phyloP scores from a whole-genome alignment of 257 asterid genomes.

The Nicotiana benthamiana region DNA sequence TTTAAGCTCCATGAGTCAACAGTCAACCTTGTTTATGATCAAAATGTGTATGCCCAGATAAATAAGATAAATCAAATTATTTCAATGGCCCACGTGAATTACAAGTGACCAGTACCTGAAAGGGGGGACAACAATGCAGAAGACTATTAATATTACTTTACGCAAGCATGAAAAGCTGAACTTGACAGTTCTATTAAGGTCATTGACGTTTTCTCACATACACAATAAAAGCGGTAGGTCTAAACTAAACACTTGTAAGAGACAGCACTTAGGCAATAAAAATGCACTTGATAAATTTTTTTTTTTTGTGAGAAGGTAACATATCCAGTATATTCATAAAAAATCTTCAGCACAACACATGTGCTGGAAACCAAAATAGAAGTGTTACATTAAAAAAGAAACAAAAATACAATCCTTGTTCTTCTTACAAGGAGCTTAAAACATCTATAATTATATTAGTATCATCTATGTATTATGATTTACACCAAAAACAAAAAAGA shows the following conservation, averaged over 20 bases:
- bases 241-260: not conserved
- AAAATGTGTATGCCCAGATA: slow-evolving; percentile 3
- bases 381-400: no score
- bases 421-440: no score
- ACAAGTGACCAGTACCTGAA: slow-evolving; percentile 9
- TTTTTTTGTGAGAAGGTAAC: no score
- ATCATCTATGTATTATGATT: no score
- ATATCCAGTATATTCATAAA: no score
- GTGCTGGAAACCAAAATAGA: no score
- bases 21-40: not conserved
- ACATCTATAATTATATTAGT: no score
- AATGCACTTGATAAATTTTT: not conserved
- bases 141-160: not conserved
- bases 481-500: no score
- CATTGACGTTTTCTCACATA: not conserved
- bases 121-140: slow-evolving; percentile 5
- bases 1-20: slow-evolving; percentile 55
- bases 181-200: not conserved
- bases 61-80: slow-evolving; percentile 6
- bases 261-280: not conserved
- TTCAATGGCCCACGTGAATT: slow-evolving; percentile 5
- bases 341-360: no score
- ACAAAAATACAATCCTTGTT: no score
- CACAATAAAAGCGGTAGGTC: not conserved
- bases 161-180: not conserved